Conservation (phyloP, 2,329 filamentous ascomycete genomes). For the Mollisiaceae sp. region DNA sequence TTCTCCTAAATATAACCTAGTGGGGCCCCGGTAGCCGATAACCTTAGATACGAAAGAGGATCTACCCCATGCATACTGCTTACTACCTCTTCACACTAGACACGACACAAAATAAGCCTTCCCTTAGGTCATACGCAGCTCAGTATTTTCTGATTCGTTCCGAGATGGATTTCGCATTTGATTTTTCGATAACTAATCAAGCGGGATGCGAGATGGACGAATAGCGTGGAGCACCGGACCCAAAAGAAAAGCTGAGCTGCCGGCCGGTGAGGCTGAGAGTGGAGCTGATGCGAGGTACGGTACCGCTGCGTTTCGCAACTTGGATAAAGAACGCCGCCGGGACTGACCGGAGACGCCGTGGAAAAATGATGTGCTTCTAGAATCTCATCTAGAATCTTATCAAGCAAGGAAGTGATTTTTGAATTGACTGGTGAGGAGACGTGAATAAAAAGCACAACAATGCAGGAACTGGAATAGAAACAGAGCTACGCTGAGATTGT, state of each 20-base stretch:
- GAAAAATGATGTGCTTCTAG: too few species aligned
- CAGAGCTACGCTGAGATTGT: background rate
- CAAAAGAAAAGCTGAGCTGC: too few species aligned
- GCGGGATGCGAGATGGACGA: too few species aligned
- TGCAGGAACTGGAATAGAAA: background rate
- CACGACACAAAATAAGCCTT: background rate
- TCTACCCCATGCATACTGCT: background rate
- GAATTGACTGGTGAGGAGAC: background rate
- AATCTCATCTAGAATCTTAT: too few species aligned
- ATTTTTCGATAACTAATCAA: background rate
- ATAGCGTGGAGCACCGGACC: background rate
- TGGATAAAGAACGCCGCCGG: too few species aligned
- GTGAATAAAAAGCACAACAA: background rate
- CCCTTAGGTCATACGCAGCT: background rate
- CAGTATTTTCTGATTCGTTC: too few species aligned
- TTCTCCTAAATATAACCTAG: background rate
- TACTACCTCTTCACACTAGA: background rate
- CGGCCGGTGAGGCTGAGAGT: too few species aligned
- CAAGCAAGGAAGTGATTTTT: background rate
- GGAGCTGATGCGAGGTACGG: background rate
- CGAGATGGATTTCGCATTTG: background rate
- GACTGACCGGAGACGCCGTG: too few species aligned
- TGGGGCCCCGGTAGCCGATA: too few species aligned
- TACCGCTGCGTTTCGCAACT: background rate
- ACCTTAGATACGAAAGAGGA: background rate